Base-by-base conservation (phyloP, 345 rosid genomes). In the Dipteronia sinensis region DNA sequence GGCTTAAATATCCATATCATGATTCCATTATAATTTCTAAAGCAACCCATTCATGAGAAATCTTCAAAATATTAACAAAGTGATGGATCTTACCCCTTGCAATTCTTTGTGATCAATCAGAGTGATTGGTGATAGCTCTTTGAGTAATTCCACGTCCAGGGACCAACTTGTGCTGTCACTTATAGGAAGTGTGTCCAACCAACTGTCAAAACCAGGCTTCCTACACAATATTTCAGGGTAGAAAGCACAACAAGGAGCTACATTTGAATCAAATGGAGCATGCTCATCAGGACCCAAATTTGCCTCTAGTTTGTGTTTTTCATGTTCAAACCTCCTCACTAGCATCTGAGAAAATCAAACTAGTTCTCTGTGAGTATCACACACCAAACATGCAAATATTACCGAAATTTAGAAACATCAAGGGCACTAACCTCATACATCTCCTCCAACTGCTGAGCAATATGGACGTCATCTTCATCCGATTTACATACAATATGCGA, bases 61-160 rank as follows among this genome's bases (percentile, higher is more conserved):
- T 73, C 76, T 22, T 73, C 55, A 61, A 44, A 53, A 22, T 44
- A 58, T 9, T 34, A 29, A 55, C 58, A 55, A 38, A 68, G 67
- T n/a, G 44, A 64, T 31, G 49, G 16, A 73, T 78, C 92, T 88
- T 83, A 91, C 98, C 80, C 25, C 83, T 71, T 80, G 80, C 27
- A 80, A 56, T 64, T 67, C 79, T 20, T 40, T 77, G 44, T 78
- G 78, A 80, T 85, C 89, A 75, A 77, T 65, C 78, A 87, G 67
- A 75, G 77, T 73, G 73, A 85, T 69, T 23, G 69, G 74, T 65
- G 88, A 86, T 56, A 92, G 83, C 86, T 88, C 83, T 82, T 87
- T 83, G 78, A 95, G 92, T 51, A 88, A 79, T 69, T 87, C 89
- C 85, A 88, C 84, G 78, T 95, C 97, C 29, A 92, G 83, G 79